These are phyloP conservation scores for Kodamaea hsintzibuensis DNA, from an alignment of 805 yeast species.

Conservation along the genomic window DNA sequence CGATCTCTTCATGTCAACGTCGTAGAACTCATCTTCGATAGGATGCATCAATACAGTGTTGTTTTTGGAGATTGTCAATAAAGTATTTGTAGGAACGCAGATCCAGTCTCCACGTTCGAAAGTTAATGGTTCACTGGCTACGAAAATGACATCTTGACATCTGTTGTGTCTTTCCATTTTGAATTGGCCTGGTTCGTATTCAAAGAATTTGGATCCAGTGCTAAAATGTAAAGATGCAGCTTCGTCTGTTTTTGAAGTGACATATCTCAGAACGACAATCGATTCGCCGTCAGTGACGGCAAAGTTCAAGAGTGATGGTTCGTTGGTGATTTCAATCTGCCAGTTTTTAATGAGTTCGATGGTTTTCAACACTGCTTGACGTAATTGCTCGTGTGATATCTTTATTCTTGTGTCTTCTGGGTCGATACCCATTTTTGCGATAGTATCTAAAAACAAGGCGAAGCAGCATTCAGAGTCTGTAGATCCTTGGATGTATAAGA, in stretches of 20 bases:
- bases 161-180: slow-evolving; percentile 92
- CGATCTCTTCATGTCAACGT: slow-evolving; percentile 68
- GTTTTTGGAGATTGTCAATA: slow-evolving; percentile 68
- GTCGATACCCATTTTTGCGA: slow-evolving; percentile 73
- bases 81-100: slow-evolving; percentile 90
- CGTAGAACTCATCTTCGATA: slow-evolving; percentile 84
- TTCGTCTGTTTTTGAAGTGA: slow-evolving; percentile 86
- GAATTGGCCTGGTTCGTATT: slow-evolving; percentile 87
- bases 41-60: slow-evolving; percentile 93
- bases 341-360: slow-evolving; percentile 76
- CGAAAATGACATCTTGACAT: slow-evolving; percentile 93
- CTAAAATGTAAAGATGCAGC: slow-evolving; percentile 96
- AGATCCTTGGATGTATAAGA: slow-evolving; percentile 82
- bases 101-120: slow-evolving; percentile 98
- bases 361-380: slow-evolving; percentile 71
- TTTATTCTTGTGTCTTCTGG: slow-evolving; percentile 42
- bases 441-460: slow-evolving; percentile 79
- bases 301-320: slow-evolving; percentile 84
- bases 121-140: slow-evolving; percentile 94
- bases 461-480: slow-evolving; percentile 96
- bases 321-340: slow-evolving; percentile 61
- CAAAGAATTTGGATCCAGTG: slow-evolving; percentile 88
- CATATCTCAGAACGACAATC: slow-evolving; percentile 84
- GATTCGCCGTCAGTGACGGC: slow-evolving; percentile 93
- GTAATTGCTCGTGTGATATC: slow-evolving; percentile 55